Evolutionary conservation across 805 yeast species (phyloP), one percentile per base, ranked within the genome.

Genomic region (Myxozyma melibiosi): DNA sequence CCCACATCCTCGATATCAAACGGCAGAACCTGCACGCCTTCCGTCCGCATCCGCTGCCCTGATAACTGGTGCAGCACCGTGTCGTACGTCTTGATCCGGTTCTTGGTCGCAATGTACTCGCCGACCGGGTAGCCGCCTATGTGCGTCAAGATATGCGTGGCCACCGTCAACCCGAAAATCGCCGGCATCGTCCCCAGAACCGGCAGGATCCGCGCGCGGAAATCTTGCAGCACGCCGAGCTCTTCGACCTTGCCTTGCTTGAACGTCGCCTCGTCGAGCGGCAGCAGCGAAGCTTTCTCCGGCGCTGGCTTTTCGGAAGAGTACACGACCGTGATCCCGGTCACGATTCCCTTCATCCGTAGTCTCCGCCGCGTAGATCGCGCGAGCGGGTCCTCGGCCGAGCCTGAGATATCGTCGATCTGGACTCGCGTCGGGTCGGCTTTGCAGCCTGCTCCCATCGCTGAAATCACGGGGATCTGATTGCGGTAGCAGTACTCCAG

Each of bases 181-280:
- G 94, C 97, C 1, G 99, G 99, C 86, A 94, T 84, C 0, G 99
- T 89, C 2, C 99, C 98, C 62, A 94, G 74, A 0, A 94, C 99
- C 0, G 99, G 99, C 55, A 94, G 78, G 45, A 94, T 92, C 66
- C 99, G 79, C 9, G 91, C 97, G 65, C 99, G 80, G 76, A 94
- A 94, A 73, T 90, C 90, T 66, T 83, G 85, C 63, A 94, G 73
- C 1, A 96, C 95, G 58, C 95, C 83, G 42, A 94, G 76, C 70
- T 95, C 94, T 63, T 84, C 94, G 35, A 92, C 96, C 56, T 84
- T 78, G 25, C 97, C 97, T 71, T 84, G 83, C 53, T 81, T 84
- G 58, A 84, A 80, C 70, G 90, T 96, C 41, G 83, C 87, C 55
- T 90, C 91, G 13, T 90, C 86, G 51, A 94, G 76, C 7, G 97